Conservation (phyloP, 2,329 filamentous ascomycete genomes). For the Fusarium napiforme region DNA sequence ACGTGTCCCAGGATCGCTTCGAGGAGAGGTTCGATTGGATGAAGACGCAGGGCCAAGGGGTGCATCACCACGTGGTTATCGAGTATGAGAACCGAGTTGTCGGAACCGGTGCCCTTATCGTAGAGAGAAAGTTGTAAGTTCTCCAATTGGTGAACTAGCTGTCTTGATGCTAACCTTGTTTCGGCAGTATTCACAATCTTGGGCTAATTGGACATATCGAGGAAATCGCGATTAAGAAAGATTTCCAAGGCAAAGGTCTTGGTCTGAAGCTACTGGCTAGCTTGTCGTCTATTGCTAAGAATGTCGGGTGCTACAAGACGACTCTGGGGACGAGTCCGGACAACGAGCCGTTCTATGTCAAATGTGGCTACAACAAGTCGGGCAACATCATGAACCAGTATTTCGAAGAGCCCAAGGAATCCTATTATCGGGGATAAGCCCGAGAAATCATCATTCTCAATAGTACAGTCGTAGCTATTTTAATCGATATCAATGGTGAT, state of each 20-base stretch:
- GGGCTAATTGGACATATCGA: background rate
- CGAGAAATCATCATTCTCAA: background rate
- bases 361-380: background rate
- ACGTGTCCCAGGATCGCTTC: background rate
- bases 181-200: background rate
- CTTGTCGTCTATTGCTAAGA: background rate
- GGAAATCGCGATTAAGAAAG: background rate
- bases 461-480: too few species aligned
- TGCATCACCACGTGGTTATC: background rate
- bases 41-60: background rate
- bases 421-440: background rate
- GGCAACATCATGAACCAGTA: constrained; percentile 1
- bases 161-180: background rate
- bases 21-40: background rate
- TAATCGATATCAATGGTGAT: background rate
- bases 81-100: background rate
- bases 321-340: background rate
- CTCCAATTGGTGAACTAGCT: rapidly evolving
- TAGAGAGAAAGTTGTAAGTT: background rate
- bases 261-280: background rate
- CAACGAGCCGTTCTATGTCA: background rate
- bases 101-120: background rate
- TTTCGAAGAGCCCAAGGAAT: background rate
- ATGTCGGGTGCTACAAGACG: background rate
- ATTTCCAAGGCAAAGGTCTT: background rate